Percentiles rank a stretch among this genome's conserved stretches.
Conservation (phyloP, 2,329 filamentous ascomycete genomes). For the Aspergillus neoniger region DNA sequence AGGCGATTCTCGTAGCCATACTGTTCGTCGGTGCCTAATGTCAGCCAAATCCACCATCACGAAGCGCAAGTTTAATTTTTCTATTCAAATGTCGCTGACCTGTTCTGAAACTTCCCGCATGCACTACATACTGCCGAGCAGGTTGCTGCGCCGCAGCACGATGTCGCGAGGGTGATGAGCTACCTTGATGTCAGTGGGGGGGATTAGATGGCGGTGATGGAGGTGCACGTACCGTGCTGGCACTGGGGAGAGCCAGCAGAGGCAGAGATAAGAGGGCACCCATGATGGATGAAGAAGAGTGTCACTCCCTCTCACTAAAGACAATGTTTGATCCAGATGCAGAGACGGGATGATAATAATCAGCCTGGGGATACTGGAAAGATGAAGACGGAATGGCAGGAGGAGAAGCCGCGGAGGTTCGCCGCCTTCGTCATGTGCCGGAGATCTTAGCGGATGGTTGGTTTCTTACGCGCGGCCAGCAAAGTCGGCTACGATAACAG, state of each 20-base stretch:
- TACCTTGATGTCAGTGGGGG: slow-evolving; percentile 40
- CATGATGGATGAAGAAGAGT: slow-evolving; percentile 60
- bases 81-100: slow-evolving; percentile 52
- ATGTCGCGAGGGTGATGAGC: slow-evolving; percentile 77
- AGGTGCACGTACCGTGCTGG: slow-evolving; percentile 70
- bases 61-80: neutral
- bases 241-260: slow-evolving; percentile 81
- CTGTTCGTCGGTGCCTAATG: slow-evolving; percentile 48
- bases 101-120: slow-evolving; percentile 96
- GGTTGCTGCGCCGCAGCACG: slow-evolving; percentile 94
- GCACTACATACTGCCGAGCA: slow-evolving; percentile 94
- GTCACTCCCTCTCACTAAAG: neutral
- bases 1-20: slow-evolving; percentile 95
- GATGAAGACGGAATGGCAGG: slow-evolving; percentile 13
- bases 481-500: neutral
- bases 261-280: slow-evolving; percentile 89
- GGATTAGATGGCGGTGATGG: slow-evolving; percentile 9
- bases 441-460: neutral
- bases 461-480: neutral
- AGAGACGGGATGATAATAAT: neutral
- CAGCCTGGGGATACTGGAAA: neutral
- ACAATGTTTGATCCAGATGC: neutral
- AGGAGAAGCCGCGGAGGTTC: neutral
- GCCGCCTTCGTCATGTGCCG: slow-evolving; percentile 24
- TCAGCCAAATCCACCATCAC: slow-evolving; percentile 24